These are phyloP conservation scores for Pseudogymnoascus sp. DNA, from an alignment of 2,329 filamentous ascomycete genomes.

Conservation along the genomic window DNA sequence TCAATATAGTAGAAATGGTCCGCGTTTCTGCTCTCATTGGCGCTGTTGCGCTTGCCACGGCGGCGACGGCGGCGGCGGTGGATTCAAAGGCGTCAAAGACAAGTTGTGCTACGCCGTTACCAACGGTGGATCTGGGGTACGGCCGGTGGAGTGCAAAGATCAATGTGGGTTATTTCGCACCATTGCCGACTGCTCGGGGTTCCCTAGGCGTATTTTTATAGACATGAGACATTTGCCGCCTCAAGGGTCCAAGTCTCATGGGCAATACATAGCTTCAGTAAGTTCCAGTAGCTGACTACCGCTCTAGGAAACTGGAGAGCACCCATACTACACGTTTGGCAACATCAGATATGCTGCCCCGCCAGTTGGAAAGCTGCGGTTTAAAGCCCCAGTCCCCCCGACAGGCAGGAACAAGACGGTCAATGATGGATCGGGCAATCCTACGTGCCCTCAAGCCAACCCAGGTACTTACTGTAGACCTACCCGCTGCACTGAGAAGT, in stretches of 20 bases:
- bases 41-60: background rate
- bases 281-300: background rate
- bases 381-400: slow-evolving; percentile 32
- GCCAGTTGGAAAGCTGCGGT: slow-evolving; percentile 36
- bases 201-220: background rate
- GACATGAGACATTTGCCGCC: background rate
- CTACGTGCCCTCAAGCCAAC: slow-evolving; percentile 29
- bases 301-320: slow-evolving; percentile 21
- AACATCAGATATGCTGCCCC: slow-evolving; percentile 38
- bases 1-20: background rate
- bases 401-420: slow-evolving; percentile 25
- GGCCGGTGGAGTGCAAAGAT: slow-evolving; percentile 23
- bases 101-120: slow-evolving; percentile 8
- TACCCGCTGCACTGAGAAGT: background rate
- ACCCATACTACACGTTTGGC: slow-evolving; percentile 30
- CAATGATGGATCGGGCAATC: slow-evolving; percentile 25
- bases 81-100: background rate
- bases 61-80: background rate
- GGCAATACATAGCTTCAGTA: background rate
- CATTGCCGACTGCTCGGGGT: background rate
- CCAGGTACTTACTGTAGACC: slow-evolving; percentile 14
- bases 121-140: slow-evolving; percentile 26
- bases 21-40: background rate
- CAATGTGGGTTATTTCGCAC: slow-evolving; percentile 18
- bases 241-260: background rate